Evolutionary conservation across 352 stramenopile species (phyloP).

Genomic region (Pythium dissotocum): DNA sequence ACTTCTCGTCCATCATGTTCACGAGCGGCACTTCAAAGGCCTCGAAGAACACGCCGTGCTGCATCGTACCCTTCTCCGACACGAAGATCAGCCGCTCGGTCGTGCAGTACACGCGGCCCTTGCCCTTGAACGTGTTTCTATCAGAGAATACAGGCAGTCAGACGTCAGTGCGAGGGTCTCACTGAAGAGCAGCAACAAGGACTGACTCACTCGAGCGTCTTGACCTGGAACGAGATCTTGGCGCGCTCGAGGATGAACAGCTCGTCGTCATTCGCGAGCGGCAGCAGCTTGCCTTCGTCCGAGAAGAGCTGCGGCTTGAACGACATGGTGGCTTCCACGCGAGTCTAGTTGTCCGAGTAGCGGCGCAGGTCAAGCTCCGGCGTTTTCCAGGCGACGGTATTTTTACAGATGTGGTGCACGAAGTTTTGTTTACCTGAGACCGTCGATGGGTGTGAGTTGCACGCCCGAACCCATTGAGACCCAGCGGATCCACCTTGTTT

Average conservation of each 20-base stretch:
- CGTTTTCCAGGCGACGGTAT: neutral
- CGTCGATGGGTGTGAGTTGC: neutral
- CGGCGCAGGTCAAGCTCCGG: neutral
- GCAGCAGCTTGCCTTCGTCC: slow-evolving; percentile 71
- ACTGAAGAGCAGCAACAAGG: neutral
- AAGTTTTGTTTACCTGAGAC: neutral
- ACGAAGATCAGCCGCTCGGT: slow-evolving; percentile 87
- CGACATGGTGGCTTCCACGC: slow-evolving; percentile 41
- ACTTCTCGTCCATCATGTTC: slow-evolving; percentile 86
- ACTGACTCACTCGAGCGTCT: slow-evolving; percentile 45
- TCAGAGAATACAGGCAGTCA: too few relatives aligned
- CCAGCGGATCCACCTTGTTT: neutral
- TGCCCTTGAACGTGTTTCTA: slow-evolving; percentile 68
- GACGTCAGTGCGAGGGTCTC: neutral
- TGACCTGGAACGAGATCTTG: slow-evolving; percentile 79
- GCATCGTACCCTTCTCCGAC: slow-evolving; percentile 62
- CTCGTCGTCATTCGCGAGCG: slow-evolving; percentile 78
- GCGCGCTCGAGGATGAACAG: slow-evolving; percentile 82
- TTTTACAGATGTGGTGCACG: neutral
- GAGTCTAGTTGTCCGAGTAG: neutral
- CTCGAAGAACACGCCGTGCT: slow-evolving; percentile 71
- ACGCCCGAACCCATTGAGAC: slow-evolving; percentile 7
- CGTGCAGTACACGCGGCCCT: slow-evolving; percentile 84
- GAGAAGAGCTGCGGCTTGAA: slow-evolving; percentile 75
- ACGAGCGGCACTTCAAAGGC: slow-evolving; percentile 77